Evolutionary conservation across 164 flowering plant species (phyloP), one percentile per base, ranked within the genome.

Genomic region (Berberis thunbergii): DNA sequence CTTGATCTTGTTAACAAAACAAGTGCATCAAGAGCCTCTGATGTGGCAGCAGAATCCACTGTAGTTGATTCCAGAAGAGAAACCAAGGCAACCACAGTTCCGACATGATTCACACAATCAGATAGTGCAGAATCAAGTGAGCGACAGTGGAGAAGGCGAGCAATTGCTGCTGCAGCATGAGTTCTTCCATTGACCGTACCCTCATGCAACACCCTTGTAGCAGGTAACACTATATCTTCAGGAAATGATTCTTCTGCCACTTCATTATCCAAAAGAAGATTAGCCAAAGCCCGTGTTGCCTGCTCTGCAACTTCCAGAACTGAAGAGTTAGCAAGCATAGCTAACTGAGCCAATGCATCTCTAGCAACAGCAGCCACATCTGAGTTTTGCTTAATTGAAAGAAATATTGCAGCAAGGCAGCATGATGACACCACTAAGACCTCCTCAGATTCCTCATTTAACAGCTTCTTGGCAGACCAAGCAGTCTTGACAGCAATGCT

Each of bases 131-230:
- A 52, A 76, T 89, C 91, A 69, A 85, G 68, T 54, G 60, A 43
- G 45, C 83, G 83, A 63, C 80, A 77, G 54, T 72, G 77, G 46
- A 95, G 86, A 63, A 95, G 78, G 40, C 94, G 91, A 61, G 91
- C 90, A 74, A 95, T 82, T 60, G 96, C 97, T 67, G 97, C 96
- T 57, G 99, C 99, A 40, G 97, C 97, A 80, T 80, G 96, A 57
- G 86, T 83, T 74, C 75, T 85, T 50, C 96, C 97, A 73, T 78
- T 73, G 68, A 76, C 63, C n/a, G 87, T 72, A 10, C 97, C 94
- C 68, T 89, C 94, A 63, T 79, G 85, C 74, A 95, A 69, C 52
- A 95, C 89, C 73, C 96, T 85, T 3, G 99, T 88, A 52, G 89
- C 86, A 53, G 96, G 91, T 54, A 81, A 69, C 69, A 94, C 76